A percentile compares a stretch with the other conserved stretches of the same genome.
Conservation (phyloP, 2,329 filamentous ascomycete genomes). For the Microascus cirrosus region DNA sequence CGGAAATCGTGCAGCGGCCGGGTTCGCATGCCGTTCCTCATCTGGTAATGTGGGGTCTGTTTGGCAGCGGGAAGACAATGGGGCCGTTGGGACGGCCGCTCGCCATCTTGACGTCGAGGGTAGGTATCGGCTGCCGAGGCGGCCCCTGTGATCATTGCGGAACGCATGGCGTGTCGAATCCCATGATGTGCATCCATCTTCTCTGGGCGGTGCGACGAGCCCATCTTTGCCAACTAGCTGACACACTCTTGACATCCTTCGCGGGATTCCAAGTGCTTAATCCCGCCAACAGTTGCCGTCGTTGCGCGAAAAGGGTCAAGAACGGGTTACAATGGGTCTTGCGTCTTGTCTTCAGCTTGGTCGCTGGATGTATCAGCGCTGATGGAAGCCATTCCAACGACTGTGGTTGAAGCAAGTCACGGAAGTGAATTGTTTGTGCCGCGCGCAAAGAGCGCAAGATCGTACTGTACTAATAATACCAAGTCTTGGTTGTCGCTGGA, state of each 20-base stretch:
- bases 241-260: neutral
- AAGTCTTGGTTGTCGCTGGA: too few species aligned
- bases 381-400: too few species aligned
- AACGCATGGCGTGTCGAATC: conserved; percentile 23
- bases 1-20: neutral
- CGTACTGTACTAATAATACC: too few species aligned
- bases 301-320: neutral
- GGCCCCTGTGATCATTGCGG: conserved; percentile 8
- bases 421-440: too few species aligned
- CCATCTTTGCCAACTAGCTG: neutral
- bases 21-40: neutral
- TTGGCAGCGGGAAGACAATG: neutral
- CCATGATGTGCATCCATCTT: conserved; percentile 4
- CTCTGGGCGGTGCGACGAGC: neutral
- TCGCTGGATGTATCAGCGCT: too few species aligned
- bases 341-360: too few species aligned
- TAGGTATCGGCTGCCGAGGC: conserved; percentile 6
- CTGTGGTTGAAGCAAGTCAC: too few species aligned
- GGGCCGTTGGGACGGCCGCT: neutral
- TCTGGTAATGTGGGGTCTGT: neutral
- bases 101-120: neutral
- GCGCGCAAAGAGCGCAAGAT: too few species aligned
- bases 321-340: neutral
- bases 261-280: neutral
- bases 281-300: neutral